Base-by-base conservation (phyloP, 169 alveolate species). In the Eimeria praecox region DNA sequence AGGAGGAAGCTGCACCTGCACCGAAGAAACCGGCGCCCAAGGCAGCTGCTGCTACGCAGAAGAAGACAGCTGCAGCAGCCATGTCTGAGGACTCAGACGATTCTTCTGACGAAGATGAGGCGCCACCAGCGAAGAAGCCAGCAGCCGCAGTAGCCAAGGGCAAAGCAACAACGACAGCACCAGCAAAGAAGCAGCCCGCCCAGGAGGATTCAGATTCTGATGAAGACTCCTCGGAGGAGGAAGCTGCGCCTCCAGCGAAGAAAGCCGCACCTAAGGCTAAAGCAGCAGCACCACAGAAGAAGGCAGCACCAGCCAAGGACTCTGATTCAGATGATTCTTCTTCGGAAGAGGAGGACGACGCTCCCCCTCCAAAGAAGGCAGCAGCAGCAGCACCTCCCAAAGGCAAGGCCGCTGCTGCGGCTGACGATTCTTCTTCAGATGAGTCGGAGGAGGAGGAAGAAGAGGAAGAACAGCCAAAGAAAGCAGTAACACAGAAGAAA, bases 201-300 rank as follows among this genome's bases (percentile, higher is more conserved):
- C 49, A 38, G 16, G 62, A 86, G 80, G 69, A 86, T 18, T 56
- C 93, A 10, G 93, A 86, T 33, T 86, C 93, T 24, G 93, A 59
- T 2, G 93, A 86, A 4, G 93, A 86, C 62, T 86, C 93, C 62
- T 54, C 77, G n/a, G 93, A 86, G 38, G 93, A 86, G 46, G 93
- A 83, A 0, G 91, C 62, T 5, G 62, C 22, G 18, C 75, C 91
- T 56, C 91, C 91, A 49, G 82, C 77, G 56, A 86, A 33, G 93
- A 86, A 86, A 18, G 66, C 80, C 33, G 82, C 93, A 2, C 80
- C 93, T 3, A 86, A 86, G 62, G 93, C 56, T 35, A 86, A 86
- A 30, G 82, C 82, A 30, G 64, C 64, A 9, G 66, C 88, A 46
- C 46, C 52, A 20, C 93, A 56, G 42, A 86, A 86, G 40, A 86